These are phyloP conservation scores for Gossypium mustelinum DNA, from an alignment of 345 rosid genomes.

Conservation along the genomic window DNA sequence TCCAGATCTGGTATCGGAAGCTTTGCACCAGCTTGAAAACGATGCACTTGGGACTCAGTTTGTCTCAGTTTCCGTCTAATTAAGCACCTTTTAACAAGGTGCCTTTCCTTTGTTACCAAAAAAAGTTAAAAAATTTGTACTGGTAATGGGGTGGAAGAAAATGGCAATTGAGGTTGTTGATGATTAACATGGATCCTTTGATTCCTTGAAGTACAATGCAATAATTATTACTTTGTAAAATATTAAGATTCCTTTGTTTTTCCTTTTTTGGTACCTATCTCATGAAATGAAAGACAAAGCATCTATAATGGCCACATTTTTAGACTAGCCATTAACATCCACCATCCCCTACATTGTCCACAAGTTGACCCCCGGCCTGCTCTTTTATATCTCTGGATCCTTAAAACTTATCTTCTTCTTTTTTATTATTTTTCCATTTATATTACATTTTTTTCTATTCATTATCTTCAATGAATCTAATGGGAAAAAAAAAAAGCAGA, in stretches of 20 bases:
- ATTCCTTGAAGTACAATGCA: constrained; percentile 36
- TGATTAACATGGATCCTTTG: constrained; percentile 24
- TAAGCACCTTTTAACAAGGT: no score
- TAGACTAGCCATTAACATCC: constrained; percentile 2
- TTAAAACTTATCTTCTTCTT: not conserved
- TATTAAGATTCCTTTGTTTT: constrained; percentile 15
- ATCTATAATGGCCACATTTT: constrained; percentile 13
- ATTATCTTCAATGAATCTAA: no score
- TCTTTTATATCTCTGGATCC: no score
- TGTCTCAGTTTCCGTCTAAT: no score
- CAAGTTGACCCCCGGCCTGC: not conserved
- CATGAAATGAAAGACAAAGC: not conserved
- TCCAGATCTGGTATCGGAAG: no score
- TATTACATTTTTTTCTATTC: no score
- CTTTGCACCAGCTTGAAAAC: no score
- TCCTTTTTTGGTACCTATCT: constrained; percentile 21
- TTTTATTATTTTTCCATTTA: no score
- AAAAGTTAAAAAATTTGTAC: no score
- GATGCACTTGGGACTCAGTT: no score
- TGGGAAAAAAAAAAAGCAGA: not conserved
- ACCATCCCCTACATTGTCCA: not conserved
- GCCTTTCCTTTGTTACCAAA: no score
- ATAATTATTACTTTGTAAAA: constrained; percentile 25
- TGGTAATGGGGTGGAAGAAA: no score
- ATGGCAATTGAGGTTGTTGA: constrained; percentile 16